Base-by-base conservation (phyloP, 1,284 basidiomycete genomes). In the Caloboletus firmus region DNA sequence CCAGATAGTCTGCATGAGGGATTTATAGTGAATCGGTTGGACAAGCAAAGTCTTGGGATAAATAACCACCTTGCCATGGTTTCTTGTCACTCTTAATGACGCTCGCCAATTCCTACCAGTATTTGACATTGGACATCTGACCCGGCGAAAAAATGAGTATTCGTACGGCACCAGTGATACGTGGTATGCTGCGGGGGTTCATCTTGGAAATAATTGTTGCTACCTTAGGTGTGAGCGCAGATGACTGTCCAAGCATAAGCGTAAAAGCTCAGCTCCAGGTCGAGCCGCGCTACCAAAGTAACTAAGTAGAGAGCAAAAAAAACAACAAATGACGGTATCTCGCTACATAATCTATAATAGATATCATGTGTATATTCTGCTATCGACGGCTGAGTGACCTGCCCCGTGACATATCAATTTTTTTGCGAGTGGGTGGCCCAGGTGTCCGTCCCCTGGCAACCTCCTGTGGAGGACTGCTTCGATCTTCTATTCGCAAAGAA, bases 31-130 rank as follows among this genome's bases (percentile, higher is more conserved):
- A 35, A 35, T 57, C 31, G 47, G 46, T 22, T 24, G 18, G 12
- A 47, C 22, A 8, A n/a, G 13, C 18, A 46, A 43, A 35, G 28
- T 18, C 20, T 13, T 24, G 22, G 10, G 40, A 24, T 28, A 24
- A n/a, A 9, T 15, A 39, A 17, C 12, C 30, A 67, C 67, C 67
- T 65, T 82, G 81, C 63, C 74, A 70, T 12, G 81, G 72, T 41
- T 76, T 72, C 61, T 84, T 84, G 56, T 78, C 79, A 60, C 76
- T 77, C 70, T 84, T 89, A 60, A 91, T 84, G 55, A 89, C 70
- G 20, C 72, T 69, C 31, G 82, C 82, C 37, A 91, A 81, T 66
- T 89, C 83, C 87, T 91, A 55, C 49, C 52, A 54, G 41, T 20
- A 17, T 40, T 39, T 26, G 31, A 48, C 5, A 39, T 68, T 22